Evolutionary conservation across 305 asterid genomes (phyloP), one percentile per base, ranked within the genome.

Genomic region (Rubia tinctorum): DNA sequence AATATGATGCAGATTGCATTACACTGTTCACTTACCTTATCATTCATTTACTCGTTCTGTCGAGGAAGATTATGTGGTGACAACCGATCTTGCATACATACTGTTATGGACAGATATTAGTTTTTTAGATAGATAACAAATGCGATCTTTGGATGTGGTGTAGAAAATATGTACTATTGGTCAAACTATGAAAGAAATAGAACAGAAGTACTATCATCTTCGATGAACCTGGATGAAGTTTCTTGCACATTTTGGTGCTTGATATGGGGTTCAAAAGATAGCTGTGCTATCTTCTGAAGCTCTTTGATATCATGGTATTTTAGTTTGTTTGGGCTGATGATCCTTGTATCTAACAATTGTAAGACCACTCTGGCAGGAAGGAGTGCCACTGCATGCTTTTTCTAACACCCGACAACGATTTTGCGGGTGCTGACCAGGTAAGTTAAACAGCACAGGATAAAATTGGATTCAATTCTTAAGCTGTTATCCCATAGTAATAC

Each of bases 351-450:
- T n/a, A n/a, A n/a, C n/a, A n/a, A n/a, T n/a, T n/a, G n/a, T n/a
- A n/a, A n/a, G n/a, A n/a, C n/a, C n/a, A n/a, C n/a, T n/a, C n/a
- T n/a, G n/a, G 73, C 95, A 94, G 99, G 93, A 94, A 94, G 82
- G 99, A 94, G 75, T 94, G 99, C 82, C 99, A 92, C 87, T 94
- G 98, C 90, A 94, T 94, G 99, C 97, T 91, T 73, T 95, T 95
- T 61, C 95, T 95, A 56, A 95, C 95, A 68, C 84, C 93, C 34
- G 97, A 94, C 8, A 94, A 94, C 27, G 97, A 91, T 78, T 94
- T 94, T 86, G 97, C 99, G 40, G 99, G 99, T 71, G 76, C 85
- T 69, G 97, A 91, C 27, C 99, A 91, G 97, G 99, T 92, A 84
- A 63, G 30, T 8, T 66, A 27, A 10, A 39, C 23, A 22, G 23